phyloP scores from a whole-genome alignment of 2,329 filamentous ascomycete species.

The Clonostachys rhizophaga region DNA sequence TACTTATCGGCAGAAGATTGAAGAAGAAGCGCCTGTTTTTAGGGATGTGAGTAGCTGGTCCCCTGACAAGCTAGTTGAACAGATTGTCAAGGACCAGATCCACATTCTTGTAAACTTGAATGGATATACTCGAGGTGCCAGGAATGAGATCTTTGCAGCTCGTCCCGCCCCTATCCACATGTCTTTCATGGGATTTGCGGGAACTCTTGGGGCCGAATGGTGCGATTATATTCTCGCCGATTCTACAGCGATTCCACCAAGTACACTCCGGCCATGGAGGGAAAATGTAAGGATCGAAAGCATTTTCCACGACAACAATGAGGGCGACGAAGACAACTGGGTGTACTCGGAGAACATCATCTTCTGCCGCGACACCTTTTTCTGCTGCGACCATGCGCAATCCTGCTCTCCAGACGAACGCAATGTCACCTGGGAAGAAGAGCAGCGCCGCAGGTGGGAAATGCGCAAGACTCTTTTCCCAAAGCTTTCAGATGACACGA shows the following conservation, averaged over 20 bases:
- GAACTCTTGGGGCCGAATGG: conserved; percentile 94
- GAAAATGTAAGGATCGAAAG: conserved; percentile 73
- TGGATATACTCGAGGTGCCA: conserved; percentile 92
- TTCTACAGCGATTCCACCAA: conserved; percentile 74
- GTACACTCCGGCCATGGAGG: conserved; percentile 76
- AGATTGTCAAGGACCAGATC: conserved; percentile 83
- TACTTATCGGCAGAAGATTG: conserved; percentile 85
- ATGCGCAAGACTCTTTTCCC: conserved; percentile 95
- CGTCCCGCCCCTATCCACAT: conserved; percentile 94
- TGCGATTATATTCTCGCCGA: conserved; percentile 96
- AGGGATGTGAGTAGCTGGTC: conserved; percentile 84
- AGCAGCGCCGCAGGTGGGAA: conserved; percentile 76
- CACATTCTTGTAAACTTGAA: conserved; percentile 98
- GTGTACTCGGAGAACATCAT: conserved; percentile 97
- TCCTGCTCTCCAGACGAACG: conserved; percentile 71
- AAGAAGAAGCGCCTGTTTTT: conserved; percentile 87
- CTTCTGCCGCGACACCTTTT: conserved; percentile 91
- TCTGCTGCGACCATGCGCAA: conserved; percentile 95
- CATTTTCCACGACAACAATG: conserved; percentile 59
- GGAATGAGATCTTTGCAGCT: conserved; percentile 95
- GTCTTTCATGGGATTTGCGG: conserved; percentile 99
- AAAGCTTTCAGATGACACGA: conserved; percentile 69
- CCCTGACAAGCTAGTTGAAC: conserved; percentile 75
- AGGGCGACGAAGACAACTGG: conserved; percentile 72
- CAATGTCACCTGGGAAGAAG: conserved; percentile 73